These are phyloP conservation scores for Pestalotiopsis sp. DNA, from an alignment of 2,329 filamentous ascomycete species.

Conservation along the genomic window DNA sequence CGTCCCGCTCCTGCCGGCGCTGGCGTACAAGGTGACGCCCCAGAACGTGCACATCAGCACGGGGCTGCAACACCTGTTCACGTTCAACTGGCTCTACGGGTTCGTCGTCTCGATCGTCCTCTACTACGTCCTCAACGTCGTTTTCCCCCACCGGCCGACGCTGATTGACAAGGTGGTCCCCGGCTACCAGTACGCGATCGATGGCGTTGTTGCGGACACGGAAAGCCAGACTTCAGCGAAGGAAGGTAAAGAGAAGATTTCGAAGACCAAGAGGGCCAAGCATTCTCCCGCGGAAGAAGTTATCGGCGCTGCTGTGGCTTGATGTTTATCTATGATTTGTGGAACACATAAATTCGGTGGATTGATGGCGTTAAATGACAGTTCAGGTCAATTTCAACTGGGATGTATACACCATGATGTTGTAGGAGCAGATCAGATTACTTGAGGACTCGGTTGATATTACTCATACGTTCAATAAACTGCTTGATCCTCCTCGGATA, in stretches of 20 bases:
- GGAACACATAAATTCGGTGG: too few species aligned
- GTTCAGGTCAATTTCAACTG: too few species aligned
- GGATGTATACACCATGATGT: too few species aligned
- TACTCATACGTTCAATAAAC: too few species aligned
- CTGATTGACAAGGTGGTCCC: conserved; percentile 21
- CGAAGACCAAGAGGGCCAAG: not conserved
- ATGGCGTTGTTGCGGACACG: conserved; percentile 17
- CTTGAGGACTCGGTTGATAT: too few species aligned
- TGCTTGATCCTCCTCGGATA: too few species aligned
- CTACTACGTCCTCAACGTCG: conserved; percentile 21
- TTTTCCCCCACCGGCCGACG: conserved; percentile 22
- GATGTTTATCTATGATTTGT: too few species aligned
- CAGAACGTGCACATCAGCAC: conserved; percentile 21
- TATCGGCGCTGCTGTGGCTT: not conserved
- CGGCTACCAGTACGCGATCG: conserved; percentile 15
- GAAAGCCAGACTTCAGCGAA: conserved; percentile 1
- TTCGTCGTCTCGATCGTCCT: conserved; percentile 24
- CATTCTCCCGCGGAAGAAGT: not conserved
- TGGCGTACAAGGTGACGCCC: conserved; percentile 28
- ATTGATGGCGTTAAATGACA: too few species aligned
- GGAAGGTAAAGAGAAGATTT: not conserved
- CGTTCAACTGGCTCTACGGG: conserved; percentile 31
- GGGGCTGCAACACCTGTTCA: conserved; percentile 28
- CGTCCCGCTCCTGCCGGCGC: conserved; percentile 31
- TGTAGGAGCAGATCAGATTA: too few species aligned